These are phyloP conservation scores for Bretschneidera sinensis DNA, from an alignment of 345 rosid genomes.

Conservation along the genomic window DNA sequence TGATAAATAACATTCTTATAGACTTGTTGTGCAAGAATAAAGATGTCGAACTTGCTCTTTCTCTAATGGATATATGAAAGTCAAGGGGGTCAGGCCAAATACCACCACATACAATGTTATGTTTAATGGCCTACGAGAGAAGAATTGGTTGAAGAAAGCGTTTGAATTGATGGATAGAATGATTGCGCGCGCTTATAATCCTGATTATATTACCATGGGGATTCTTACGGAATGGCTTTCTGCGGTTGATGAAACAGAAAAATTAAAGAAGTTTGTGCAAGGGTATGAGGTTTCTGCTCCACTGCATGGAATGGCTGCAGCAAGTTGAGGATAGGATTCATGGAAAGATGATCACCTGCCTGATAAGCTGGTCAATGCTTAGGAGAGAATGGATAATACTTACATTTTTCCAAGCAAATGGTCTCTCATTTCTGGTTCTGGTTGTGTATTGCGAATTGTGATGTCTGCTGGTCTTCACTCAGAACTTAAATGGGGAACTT, in stretches of 20 bases:
- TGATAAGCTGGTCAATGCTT: background rate
- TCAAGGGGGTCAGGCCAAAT: constrained; percentile 50
- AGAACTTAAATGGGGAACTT: too few species aligned
- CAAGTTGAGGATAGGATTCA: background rate
- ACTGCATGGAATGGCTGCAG: constrained; percentile 13
- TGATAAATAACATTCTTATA: constrained; percentile 67
- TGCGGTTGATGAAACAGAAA: constrained; percentile 48
- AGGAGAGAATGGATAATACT: background rate
- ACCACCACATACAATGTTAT: constrained; percentile 63
- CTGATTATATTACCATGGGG: constrained; percentile 66
- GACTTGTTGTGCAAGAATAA: constrained; percentile 46
- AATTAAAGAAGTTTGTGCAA: constrained; percentile 40
- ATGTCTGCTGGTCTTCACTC: too few species aligned
- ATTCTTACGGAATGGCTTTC: constrained; percentile 68
- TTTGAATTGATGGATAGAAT: constrained; percentile 61
- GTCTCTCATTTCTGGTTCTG: too few species aligned
- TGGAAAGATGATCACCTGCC: background rate
- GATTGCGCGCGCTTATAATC: constrained; percentile 52
- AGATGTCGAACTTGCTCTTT: constrained; percentile 36
- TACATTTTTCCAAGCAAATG: too few species aligned
- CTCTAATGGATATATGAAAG: constrained; percentile 60
- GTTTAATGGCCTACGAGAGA: constrained; percentile 56
- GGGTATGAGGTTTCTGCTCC: constrained; percentile 38
- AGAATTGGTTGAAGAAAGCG: constrained; percentile 40
- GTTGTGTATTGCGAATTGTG: too few species aligned